These are phyloP conservation scores for Neurospora sp. DNA, from an alignment of 2,329 filamentous ascomycete species.

Conservation along the genomic window DNA sequence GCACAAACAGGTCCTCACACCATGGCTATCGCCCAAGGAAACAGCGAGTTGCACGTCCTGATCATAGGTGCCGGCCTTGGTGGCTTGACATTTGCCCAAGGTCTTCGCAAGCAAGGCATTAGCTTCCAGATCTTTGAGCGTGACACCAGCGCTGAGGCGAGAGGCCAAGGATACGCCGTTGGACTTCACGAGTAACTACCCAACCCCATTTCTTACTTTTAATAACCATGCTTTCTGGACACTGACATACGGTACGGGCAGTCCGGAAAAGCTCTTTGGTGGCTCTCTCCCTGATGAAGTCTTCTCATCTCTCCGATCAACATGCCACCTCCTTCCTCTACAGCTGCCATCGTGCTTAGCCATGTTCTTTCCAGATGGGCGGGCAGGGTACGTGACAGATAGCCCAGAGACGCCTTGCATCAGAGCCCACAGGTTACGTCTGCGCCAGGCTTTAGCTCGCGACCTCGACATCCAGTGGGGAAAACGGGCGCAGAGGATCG, in stretches of 20 bases:
- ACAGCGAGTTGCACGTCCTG: constrained; percentile 19
- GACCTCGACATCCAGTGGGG: constrained; percentile 27
- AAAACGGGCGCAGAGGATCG: constrained; percentile 26
- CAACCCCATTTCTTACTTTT: neutral
- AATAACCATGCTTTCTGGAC: neutral
- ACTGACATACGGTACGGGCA: neutral
- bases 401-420: constrained; percentile 20
- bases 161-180: constrained; percentile 22
- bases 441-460: constrained; percentile 20
- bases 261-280: constrained; percentile 12
- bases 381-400: constrained; percentile 15
- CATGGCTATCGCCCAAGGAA: neutral
- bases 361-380: constrained; percentile 10
- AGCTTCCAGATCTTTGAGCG: constrained; percentile 29
- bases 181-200: constrained; percentile 20
- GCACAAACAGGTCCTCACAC: neutral
- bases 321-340: constrained; percentile 19
- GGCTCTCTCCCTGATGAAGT: constrained; percentile 14
- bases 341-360: constrained; percentile 17
- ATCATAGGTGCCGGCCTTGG: constrained; percentile 33
- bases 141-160: constrained; percentile 18
- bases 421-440: constrained; percentile 21
- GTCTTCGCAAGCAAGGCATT: constrained; percentile 24
- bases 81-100: constrained; percentile 31
- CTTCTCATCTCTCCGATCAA: constrained; percentile 11